Evolutionary conservation across 2,329 filamentous ascomycete genomes (phyloP).

Genomic region (Apiospora malaysiana): DNA sequence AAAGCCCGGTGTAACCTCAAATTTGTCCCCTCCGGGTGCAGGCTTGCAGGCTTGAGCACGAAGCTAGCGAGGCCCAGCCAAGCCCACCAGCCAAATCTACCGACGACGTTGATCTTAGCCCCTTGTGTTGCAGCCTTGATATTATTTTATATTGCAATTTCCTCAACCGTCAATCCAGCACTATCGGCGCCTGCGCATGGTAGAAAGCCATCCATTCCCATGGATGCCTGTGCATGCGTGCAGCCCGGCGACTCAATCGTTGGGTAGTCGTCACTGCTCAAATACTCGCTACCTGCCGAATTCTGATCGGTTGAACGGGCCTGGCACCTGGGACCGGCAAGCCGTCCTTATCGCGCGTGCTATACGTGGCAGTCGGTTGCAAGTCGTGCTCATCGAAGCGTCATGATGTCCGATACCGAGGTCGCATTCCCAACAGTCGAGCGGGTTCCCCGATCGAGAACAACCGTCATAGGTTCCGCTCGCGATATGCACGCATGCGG

Average conservation of each 20-base stretch:
- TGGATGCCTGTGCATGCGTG: background rate
- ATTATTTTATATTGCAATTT: constrained; percentile 13
- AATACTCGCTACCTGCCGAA: background rate
- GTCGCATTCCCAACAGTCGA: background rate
- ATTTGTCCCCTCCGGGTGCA: background rate
- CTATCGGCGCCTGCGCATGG: background rate
- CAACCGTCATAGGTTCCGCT: background rate
- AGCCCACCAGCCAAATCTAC: background rate
- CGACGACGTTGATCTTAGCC: constrained; percentile 11
- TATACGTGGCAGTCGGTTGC: constrained; percentile 7
- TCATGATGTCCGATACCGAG: background rate
- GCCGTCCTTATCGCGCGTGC: background rate
- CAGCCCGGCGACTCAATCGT: constrained; percentile 6
- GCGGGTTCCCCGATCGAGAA: background rate
- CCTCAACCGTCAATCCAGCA: constrained; percentile 2
- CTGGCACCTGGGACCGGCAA: background rate
- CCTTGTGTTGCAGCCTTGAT: background rate
- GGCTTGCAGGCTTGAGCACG: background rate
- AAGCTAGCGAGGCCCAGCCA: background rate
- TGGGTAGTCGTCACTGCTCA: background rate
- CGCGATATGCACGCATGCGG: background rate
- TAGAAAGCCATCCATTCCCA: background rate
- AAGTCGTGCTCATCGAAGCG: background rate
- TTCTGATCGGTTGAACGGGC: background rate
- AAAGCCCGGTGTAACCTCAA: constrained; percentile 14